These are phyloP conservation scores for Cucurbita argyrosperma DNA, from an alignment of 306 rosid genomes.

Conservation along the genomic window DNA sequence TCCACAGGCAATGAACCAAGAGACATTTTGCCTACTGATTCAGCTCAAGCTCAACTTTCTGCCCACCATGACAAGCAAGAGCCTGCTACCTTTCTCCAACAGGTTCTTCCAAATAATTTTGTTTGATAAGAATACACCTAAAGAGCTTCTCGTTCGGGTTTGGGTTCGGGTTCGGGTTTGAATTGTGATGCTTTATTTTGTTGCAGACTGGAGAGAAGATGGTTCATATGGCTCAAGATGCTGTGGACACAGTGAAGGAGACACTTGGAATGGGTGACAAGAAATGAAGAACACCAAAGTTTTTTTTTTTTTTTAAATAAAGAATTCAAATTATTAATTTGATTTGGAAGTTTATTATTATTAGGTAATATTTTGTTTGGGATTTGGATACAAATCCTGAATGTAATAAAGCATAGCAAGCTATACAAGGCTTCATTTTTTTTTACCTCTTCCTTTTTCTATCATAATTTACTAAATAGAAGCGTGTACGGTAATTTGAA, in stretches of 20 bases:
- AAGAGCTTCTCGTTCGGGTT: background rate
- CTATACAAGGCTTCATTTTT: background rate
- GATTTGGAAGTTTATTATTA: background rate
- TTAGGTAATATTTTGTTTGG: background rate
- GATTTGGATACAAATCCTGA: background rate
- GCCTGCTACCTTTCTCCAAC: constrained; percentile 28
- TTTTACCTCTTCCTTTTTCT: background rate
- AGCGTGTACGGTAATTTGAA: too few species aligned
- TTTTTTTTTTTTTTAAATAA: background rate
- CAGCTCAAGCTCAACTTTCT: constrained; percentile 6
- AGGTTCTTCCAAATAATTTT: constrained; percentile 9
- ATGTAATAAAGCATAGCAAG: background rate
- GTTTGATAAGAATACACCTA: too few species aligned
- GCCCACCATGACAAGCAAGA: constrained; percentile 19
- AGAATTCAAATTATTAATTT: background rate
- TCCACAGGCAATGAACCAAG: constrained; percentile 12
- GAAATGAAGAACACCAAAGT: background rate
- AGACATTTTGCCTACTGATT: constrained; percentile 13
- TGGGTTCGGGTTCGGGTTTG: background rate
- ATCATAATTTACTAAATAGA: background rate
- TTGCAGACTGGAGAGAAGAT: constrained; percentile 41
- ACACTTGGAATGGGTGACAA: constrained; percentile 45
- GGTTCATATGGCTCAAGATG: constrained; percentile 46
- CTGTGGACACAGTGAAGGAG: constrained; percentile 40
- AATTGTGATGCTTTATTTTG: background rate